A percentile compares a stretch with the other conserved stretches of the same genome.
Conservation (phyloP, 1,284 basidiomycete genomes). For the Naganishia albida region DNA sequence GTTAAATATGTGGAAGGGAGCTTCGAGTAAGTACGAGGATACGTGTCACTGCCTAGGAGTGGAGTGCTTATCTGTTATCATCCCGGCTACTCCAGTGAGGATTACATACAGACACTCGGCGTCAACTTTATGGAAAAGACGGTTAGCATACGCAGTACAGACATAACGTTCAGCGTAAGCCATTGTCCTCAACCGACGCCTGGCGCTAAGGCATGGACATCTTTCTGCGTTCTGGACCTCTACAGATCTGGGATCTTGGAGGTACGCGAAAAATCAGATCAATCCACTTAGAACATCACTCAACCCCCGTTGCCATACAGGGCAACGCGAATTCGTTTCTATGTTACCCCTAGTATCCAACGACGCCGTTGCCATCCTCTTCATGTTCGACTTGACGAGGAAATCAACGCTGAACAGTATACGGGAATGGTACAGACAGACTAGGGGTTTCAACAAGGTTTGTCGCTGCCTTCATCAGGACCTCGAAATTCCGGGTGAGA, state of each 20-base stretch:
- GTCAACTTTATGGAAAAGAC: constrained; percentile 99
- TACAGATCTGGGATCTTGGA: constrained; percentile 93
- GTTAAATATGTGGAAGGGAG: constrained; percentile 97
- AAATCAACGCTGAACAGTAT: constrained; percentile 96
- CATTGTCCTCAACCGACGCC: too few species aligned
- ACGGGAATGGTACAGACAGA: constrained; percentile 99
- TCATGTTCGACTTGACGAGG: constrained; percentile 98
- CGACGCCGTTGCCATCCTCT: constrained; percentile 95
- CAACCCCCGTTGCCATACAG: constrained; percentile 34
- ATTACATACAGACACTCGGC: constrained; percentile 98
- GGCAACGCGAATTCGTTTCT: constrained; percentile 96
- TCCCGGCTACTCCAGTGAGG: constrained; percentile 65
- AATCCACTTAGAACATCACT: neutral
- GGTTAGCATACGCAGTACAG: constrained; percentile 92
- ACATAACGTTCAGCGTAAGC: constrained; percentile 85
- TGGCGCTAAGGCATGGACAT: too few species aligned
- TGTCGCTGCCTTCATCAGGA: constrained; percentile 40
- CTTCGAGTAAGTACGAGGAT: constrained; percentile 63
- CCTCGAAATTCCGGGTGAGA: constrained; percentile 24
- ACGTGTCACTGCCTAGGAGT: neutral
- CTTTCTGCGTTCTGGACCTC: too few species aligned
- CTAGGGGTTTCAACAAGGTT: constrained; percentile 96
- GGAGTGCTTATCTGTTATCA: neutral
- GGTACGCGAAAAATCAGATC: constrained; percentile 48
- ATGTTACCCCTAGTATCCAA: constrained; percentile 98